Percentiles rank a stretch among this genome's conserved stretches.
These are phyloP conservation scores for Chamaecyparis obtusa DNA, from an alignment of 75 land plant genomes.

Conservation along the genomic window DNA sequence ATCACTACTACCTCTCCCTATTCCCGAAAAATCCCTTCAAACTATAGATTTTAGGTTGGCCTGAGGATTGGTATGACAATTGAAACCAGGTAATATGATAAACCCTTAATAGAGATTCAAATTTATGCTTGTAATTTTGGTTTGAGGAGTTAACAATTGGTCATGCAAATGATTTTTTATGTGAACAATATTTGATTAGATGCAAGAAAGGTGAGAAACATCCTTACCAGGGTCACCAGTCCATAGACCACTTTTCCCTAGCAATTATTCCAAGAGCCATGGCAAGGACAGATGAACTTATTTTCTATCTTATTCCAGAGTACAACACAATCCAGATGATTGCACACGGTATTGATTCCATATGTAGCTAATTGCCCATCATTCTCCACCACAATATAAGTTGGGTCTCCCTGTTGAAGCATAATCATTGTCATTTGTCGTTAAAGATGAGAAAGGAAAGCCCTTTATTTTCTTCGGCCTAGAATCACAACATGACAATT, in stretches of 20 bases:
- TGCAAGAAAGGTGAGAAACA: neutral
- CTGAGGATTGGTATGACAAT: neutral
- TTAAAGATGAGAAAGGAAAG: neutral
- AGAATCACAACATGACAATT: neutral
- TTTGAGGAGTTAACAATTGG: neutral
- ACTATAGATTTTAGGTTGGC: neutral
- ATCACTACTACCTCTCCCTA: neutral
- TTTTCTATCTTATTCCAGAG: constrained; percentile 93
- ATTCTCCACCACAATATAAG: constrained; percentile 91
- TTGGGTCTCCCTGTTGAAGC: constrained; percentile 86
- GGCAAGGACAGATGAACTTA: constrained; percentile 98
- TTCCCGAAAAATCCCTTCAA: neutral
- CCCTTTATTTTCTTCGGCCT: neutral
- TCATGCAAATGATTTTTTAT: no score
- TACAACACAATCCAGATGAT: constrained; percentile 98
- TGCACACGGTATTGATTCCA: constrained; percentile 96
- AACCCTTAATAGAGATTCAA: neutral
- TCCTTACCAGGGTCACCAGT: constrained; percentile 86
- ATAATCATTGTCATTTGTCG: neutral
- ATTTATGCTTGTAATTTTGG: neutral
- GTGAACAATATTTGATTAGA: no score
- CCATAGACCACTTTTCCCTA: constrained; percentile 94
- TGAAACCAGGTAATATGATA: neutral
- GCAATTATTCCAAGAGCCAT: constrained; percentile 93
- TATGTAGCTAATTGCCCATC: constrained; percentile 86